Base-by-base conservation (phyloP, 495 filamentous ascomycete species). In the Neurospora sp. region DNA sequence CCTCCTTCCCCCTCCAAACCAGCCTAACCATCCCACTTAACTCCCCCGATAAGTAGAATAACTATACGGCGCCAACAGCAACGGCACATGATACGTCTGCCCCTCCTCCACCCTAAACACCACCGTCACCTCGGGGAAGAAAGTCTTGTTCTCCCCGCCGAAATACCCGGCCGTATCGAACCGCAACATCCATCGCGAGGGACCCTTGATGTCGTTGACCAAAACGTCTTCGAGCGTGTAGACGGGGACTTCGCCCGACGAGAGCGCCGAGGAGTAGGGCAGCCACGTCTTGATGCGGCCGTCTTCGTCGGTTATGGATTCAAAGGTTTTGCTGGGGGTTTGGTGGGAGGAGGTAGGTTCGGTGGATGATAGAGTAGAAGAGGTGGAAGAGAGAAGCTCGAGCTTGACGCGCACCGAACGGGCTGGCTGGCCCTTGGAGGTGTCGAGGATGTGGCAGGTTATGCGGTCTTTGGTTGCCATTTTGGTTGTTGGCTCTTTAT, bases 11-110 rank as follows among this genome's bases (percentile, higher is more conserved):
- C 35, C 35, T 37, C 35, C 35, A 37, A 37, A 6, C 35, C 35
- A 37, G 4, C 35, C 4, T 6, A 37, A 35, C 35, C 5, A 35
- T 35, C 35, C 35, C 35, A 37, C 6, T 6, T 37, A 90, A 72
- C 86, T 89, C 40, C 96, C 96, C 76, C 96, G 85, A 82, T 99
- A 99, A 7, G 96, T 98, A 69, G 93, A 93, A 83, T 97, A 99
- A 78, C 90, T 93, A 84, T 90, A 98, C 59, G 94, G 94, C 71
- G 93, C 89, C 82, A 99, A 79, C 80, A 99, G 76, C 79, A 99
- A 83, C 37, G 96, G 96, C 4, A 99, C 92, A 87, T 99, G 96
- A 77, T 94, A 98, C 83, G 96, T 92, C 83, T 92, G 87, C 14
- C 84, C 89, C 69, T 86, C 85, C 74, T 88, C 86, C 3, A 95